Percentiles rank a stretch among this genome's conserved stretches.
These are phyloP conservation scores for Boletus reticuloceps DNA, from an alignment of 768 basidiomycete genomes.

Conservation along the genomic window DNA sequence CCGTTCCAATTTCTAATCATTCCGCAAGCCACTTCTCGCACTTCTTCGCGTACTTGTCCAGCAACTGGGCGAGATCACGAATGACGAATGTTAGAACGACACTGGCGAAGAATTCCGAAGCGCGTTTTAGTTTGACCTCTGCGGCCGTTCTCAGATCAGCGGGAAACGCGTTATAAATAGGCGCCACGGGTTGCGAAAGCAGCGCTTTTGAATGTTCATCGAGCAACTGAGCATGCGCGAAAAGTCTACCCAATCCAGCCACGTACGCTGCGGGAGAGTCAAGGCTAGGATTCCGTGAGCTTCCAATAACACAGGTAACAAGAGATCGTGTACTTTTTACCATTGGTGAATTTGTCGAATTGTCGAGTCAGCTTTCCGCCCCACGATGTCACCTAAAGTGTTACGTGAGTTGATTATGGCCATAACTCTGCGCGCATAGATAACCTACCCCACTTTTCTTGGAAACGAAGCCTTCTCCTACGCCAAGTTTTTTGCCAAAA, in stretches of 20 bases:
- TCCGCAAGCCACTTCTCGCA: constrained; percentile 92
- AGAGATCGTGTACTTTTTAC: constrained; percentile 68
- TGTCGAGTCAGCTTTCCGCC: constrained; percentile 69
- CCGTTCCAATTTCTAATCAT: constrained; percentile 36
- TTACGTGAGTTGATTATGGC: constrained; percentile 9
- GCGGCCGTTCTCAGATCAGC: constrained; percentile 57
- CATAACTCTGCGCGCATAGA: not conserved
- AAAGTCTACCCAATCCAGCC: constrained; percentile 69
- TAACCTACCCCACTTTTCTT: constrained; percentile 67
- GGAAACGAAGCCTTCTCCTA: constrained; percentile 82
- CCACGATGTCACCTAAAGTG: constrained; percentile 57
- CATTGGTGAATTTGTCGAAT: constrained; percentile 82
- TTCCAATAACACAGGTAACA: constrained; percentile 8
- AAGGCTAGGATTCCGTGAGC: constrained; percentile 46
- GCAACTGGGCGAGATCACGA: constrained; percentile 76
- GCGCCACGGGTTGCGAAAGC: constrained; percentile 59
- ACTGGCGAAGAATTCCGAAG: constrained; percentile 89
- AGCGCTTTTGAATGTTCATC: constrained; percentile 85
- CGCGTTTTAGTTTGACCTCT: constrained; percentile 73
- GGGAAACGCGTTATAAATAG: constrained; percentile 72
- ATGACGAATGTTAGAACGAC: constrained; percentile 90
- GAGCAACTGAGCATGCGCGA: constrained; percentile 72
- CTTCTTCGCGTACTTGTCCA: constrained; percentile 93
- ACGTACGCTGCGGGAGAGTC: constrained; percentile 89
- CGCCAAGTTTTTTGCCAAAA: constrained; percentile 85